Evolutionary conservation across 805 yeast species (phyloP), one percentile per base, ranked within the genome.

Genomic region (Ogataea wickerhamii): DNA sequence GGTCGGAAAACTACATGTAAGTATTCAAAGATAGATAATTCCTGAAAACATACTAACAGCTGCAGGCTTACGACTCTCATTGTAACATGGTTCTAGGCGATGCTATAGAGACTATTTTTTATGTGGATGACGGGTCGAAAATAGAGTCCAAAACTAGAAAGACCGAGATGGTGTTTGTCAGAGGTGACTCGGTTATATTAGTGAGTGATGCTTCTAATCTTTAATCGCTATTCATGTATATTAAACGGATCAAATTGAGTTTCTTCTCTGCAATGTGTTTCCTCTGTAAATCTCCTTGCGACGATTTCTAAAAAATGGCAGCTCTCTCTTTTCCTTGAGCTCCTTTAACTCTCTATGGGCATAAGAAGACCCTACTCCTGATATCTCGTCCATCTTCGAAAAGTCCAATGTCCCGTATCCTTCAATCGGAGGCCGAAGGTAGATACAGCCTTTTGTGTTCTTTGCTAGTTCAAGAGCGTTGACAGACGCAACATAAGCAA

Each of bases 151-250:
- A 53, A 14, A 70, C 70, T 17, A 83, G 80, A 55, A 72, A 73
- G 45, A 74, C 87, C 13, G 96, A 87, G 39, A 86, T 93, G 88
- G 80, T 93, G 29, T 91, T 91, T 64, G 89, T 93, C 12, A 81
- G 99, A 67, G 99, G 99, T n/a, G 98, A 93, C 64, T 80, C 94
- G 3, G 98, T 93, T 30, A 87, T 94, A 35, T 72, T 89, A 50
- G 81, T 93, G 37, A 79, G 58, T 17, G 65, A 60, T 41, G 60
- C 58, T 12, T 42, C 57, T 4, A 55, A 56, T 30, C 46, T 53
- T 17, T 29, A 26, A 7, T 14, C n/a, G n/a, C 29, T 8, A 26
- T 26, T 8, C n/a, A 14, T 26, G 29, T 26, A 26, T 24, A 16
- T 17, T 18, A 30, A 33, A 14, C 11, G 22, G 19, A 18, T 58